These are phyloP conservation scores for Arachis monticola DNA, from an alignment of 331 rosid species.

Conservation along the genomic window DNA sequence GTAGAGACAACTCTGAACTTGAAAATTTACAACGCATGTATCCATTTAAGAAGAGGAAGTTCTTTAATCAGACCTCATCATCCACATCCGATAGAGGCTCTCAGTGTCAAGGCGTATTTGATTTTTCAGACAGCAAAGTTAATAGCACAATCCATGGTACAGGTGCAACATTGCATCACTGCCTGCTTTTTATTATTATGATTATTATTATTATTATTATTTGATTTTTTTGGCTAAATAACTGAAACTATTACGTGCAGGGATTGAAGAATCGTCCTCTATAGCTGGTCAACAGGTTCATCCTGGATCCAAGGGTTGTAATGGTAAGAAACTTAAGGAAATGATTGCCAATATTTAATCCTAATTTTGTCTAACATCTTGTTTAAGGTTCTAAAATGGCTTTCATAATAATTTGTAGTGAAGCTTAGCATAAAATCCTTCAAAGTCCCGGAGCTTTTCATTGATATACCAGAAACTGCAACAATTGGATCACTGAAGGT, in stretches of 20 bases:
- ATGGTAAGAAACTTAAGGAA: conserved; percentile 49
- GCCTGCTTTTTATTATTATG: conserved; percentile 13
- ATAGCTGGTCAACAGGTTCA: conserved; percentile 47
- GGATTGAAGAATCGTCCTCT: conserved; percentile 57
- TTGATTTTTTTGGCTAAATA: conserved; percentile 35
- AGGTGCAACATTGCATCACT: conserved; percentile 48
- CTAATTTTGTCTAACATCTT: neutral
- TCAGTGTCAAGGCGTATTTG: conserved; percentile 49
- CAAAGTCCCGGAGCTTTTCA: conserved; percentile 76
- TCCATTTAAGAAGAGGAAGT: conserved; percentile 86
- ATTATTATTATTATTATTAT: no score
- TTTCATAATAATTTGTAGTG: conserved; percentile 51
- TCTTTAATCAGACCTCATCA: conserved; percentile 52
- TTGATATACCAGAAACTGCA: conserved; percentile 71
- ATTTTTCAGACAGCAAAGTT: conserved; percentile 49
- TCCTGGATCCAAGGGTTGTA: conserved; percentile 56
- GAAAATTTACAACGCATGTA: conserved; percentile 66
- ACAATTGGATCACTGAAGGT: conserved; percentile 84
- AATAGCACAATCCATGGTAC: conserved; percentile 45
- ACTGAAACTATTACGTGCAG: conserved; percentile 52
- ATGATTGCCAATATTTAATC: neutral
- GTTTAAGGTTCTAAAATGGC: conserved; percentile 32
- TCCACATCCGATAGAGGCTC: conserved; percentile 57
- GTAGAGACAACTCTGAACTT: conserved; percentile 44
- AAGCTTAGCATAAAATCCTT: conserved; percentile 81